A percentile compares a stretch with the other conserved stretches of the same genome.
Conservation (phyloP, 805 yeast species). For the Teunomyces tritomae region DNA sequence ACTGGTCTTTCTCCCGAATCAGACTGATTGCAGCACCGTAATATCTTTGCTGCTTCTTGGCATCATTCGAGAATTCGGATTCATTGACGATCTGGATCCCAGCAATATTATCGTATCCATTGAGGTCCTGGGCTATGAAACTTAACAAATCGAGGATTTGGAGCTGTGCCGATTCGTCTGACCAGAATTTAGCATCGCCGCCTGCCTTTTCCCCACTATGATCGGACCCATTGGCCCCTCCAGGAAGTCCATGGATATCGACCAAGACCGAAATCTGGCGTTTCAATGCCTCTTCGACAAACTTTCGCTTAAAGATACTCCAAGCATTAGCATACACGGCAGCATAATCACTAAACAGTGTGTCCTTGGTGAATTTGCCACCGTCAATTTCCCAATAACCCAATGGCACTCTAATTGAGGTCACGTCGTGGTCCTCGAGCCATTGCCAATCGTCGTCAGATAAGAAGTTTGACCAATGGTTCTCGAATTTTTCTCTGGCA, state of each 20-base stretch:
- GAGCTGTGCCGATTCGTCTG: slow-evolving; percentile 35
- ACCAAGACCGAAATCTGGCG: slow-evolving; percentile 71
- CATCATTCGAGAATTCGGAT: slow-evolving; percentile 56
- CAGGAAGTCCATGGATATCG: slow-evolving; percentile 88
- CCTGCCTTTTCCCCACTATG: slow-evolving; percentile 71
- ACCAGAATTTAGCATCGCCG: slow-evolving; percentile 66
- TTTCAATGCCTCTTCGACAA: slow-evolving; percentile 57
- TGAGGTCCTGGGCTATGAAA: slow-evolving; percentile 62
- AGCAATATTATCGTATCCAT: slow-evolving; percentile 59
- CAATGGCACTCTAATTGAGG: slow-evolving; percentile 79
- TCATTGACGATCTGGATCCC: slow-evolving; percentile 89
- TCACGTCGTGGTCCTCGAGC: slow-evolving; percentile 65
- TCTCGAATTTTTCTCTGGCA: slow-evolving; percentile 52
- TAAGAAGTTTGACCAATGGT: slow-evolving; percentile 66
- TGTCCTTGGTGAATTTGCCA: slow-evolving; percentile 53
- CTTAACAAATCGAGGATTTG: slow-evolving; percentile 50
- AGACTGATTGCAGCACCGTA: slow-evolving; percentile 62
- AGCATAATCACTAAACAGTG: slow-evolving; percentile 56
- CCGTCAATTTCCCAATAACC: slow-evolving; percentile 88
- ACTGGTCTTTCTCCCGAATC: slow-evolving; percentile 53
- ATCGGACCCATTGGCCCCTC: slow-evolving; percentile 84
- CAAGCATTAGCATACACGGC: slow-evolving; percentile 73
- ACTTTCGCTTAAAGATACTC: slow-evolving; percentile 51
- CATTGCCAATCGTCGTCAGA: slow-evolving; percentile 77
- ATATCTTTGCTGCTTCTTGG: slow-evolving; percentile 55